Percentiles rank a stretch among this genome's conserved stretches.
Conservation (phyloP, 495 filamentous ascomycete genomes). For the Neurospora sublineolata region DNA sequence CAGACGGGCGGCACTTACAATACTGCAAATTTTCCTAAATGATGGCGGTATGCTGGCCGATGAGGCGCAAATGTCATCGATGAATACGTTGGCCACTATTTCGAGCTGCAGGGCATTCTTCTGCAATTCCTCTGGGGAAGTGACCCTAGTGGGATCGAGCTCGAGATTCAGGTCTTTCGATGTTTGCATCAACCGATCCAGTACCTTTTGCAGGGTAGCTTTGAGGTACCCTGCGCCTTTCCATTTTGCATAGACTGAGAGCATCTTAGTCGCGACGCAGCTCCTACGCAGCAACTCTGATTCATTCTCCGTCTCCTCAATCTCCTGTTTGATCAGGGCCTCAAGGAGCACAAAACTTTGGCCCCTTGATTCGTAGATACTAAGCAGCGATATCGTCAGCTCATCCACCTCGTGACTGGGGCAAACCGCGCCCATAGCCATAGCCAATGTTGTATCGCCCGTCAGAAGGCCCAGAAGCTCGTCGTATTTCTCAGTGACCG, state of each 20-base stretch:
- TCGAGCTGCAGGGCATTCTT: slow-evolving; percentile 49
- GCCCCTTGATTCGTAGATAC: slow-evolving; percentile 55
- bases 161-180: slow-evolving; percentile 53
- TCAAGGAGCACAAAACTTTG: slow-evolving; percentile 48
- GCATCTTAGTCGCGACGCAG: slow-evolving; percentile 57
- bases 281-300: slow-evolving; percentile 50
- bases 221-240: slow-evolving; percentile 51
- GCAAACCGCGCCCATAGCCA: slow-evolving; percentile 50
- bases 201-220: slow-evolving; percentile 49
- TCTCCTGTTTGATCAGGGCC: slow-evolving; percentile 52
- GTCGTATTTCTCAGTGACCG: slow-evolving; percentile 55
- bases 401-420: slow-evolving; percentile 56
- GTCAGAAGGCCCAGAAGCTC: slow-evolving; percentile 48
- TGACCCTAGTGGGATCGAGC: slow-evolving; percentile 48
- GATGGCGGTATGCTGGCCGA: slow-evolving; percentile 45
- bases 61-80: slow-evolving; percentile 53
- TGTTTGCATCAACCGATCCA: slow-evolving; percentile 47
- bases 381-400: slow-evolving; percentile 50
- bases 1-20: slow-evolving; percentile 25
- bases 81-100: slow-evolving; percentile 52
- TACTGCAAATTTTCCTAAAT: slow-evolving; percentile 54
- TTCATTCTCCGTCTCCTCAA: slow-evolving; percentile 56
- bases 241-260: slow-evolving; percentile 57
- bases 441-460: slow-evolving; percentile 45
- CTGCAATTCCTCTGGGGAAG: slow-evolving; percentile 44